These are phyloP conservation scores for Torulaspora gathmanii DNA, from an alignment of 805 yeast genomes.

Conservation along the genomic window DNA sequence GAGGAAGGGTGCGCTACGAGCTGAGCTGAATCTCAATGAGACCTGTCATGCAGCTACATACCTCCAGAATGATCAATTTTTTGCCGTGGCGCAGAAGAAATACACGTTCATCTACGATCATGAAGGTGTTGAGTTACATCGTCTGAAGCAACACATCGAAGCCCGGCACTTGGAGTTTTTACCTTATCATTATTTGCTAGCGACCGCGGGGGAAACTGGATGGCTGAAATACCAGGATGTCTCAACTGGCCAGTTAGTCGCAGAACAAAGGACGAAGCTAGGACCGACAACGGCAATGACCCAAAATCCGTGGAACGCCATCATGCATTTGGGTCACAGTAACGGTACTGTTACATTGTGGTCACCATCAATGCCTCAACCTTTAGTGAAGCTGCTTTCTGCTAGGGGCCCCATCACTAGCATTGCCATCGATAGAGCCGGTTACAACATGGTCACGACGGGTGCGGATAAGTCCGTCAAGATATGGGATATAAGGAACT, in stretches of 20 bases:
- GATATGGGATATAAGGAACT: slow-evolving; percentile 89
- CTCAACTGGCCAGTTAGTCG: slow-evolving; percentile 80
- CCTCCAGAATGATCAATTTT: slow-evolving; percentile 85
- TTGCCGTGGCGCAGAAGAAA: slow-evolving; percentile 96
- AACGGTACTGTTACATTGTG: slow-evolving; percentile 91
- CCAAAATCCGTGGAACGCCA: slow-evolving; percentile 94
- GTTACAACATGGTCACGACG: slow-evolving; percentile 88
- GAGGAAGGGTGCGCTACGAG: slow-evolving; percentile 76
- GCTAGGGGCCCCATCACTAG: slow-evolving; percentile 85
- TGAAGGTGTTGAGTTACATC: slow-evolving; percentile 86
- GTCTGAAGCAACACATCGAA: slow-evolving; percentile 85
- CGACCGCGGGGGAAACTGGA: slow-evolving; percentile 86
- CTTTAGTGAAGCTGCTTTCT: slow-evolving; percentile 75
- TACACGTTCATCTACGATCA: slow-evolving; percentile 89
- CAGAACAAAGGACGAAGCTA: slow-evolving; percentile 77
- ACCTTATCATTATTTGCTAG: slow-evolving; percentile 87
- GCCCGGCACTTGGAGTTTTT: slow-evolving; percentile 77
- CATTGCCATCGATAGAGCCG: slow-evolving; percentile 83
- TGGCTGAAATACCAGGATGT: slow-evolving; percentile 90
- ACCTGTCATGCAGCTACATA: slow-evolving; percentile 87
- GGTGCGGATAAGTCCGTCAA: slow-evolving; percentile 82
- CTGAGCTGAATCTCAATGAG: slow-evolving; percentile 82
- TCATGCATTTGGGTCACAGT: slow-evolving; percentile 86
- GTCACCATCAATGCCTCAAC: slow-evolving; percentile 85
- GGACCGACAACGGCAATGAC: slow-evolving; percentile 88